A percentile compares a stretch with the other conserved stretches of the same genome.
Evolutionary conservation across 371 early-diverging fungal species (phyloP).

Genomic region (Mortierella sp.): DNA sequence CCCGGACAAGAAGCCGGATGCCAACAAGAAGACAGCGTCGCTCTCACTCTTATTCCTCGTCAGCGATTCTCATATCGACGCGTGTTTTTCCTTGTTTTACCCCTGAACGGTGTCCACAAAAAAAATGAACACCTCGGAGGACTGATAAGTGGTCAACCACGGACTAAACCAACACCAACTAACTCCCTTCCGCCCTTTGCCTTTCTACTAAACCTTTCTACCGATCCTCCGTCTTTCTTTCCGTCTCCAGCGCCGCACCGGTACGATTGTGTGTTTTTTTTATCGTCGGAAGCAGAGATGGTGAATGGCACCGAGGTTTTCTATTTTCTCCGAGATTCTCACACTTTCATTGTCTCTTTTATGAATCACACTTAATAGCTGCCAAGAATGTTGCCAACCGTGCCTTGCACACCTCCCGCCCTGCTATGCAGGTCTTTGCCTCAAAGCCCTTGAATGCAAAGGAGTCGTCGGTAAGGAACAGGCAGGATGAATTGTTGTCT

Average conservation of each 20-base stretch:
- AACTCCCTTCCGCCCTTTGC: not conserved
- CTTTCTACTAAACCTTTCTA: not conserved
- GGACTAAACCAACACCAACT: not conserved
- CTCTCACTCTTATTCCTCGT: too few species aligned
- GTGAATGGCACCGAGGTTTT: not conserved
- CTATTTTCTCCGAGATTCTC: constrained; percentile 29
- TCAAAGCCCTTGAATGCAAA: constrained; percentile 80
- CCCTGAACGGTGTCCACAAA: not conserved
- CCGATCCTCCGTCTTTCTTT: not conserved
- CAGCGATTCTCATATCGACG: not conserved
- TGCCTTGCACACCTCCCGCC: constrained; percentile 72
- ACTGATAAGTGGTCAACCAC: not conserved
- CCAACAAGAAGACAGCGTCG: not conserved
- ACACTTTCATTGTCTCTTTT: constrained; percentile 5
- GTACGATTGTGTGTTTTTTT: constrained; percentile 14
- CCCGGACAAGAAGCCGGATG: not conserved
- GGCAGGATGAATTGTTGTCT: not conserved
- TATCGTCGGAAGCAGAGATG: constrained; percentile 13
- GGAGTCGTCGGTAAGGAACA: constrained; percentile 70
- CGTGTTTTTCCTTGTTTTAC: not conserved
- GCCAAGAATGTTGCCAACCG: constrained; percentile 59
- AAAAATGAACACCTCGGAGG: not conserved
- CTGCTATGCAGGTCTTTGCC: constrained; percentile 78
- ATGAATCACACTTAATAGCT: constrained; percentile 23
- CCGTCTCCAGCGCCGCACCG: constrained; percentile 41